Evolutionary conservation across 257 asterid species (phyloP), one percentile per base, ranked within the genome.

Genomic region (Nicotiana knightiana): DNA sequence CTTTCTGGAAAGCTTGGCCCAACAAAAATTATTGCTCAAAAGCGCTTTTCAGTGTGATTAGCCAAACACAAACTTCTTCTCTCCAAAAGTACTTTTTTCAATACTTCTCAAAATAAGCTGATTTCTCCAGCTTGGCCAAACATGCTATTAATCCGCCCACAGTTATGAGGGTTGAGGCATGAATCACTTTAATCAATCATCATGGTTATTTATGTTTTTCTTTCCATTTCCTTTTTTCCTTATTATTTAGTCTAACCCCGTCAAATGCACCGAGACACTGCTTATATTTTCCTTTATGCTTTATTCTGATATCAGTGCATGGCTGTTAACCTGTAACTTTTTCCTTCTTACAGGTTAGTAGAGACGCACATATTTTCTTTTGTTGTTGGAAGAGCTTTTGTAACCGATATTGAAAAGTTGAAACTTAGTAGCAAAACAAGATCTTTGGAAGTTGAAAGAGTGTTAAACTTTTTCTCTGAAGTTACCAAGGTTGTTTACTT

Each of bases 371-470:
- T 93, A 87, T 96, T 94, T 89, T 94, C 97, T 79, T 96, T 96
- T 89, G 98, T 94, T 86, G 94, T 94, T 86, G 99, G 98, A 81
- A 93, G 99, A 92, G 98, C 98, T 81, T 91, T 96, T 86, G 99
- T 96, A 81, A 88, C 96, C n/a, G 99, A 96, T 90, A 89, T 96
- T 83, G 99, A 96, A 84, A 96, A 94, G 90, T 86, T 96, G 94
- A 96, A 94, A 94, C 89, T 93, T 66, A 90, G 97, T 92, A 93
- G 98, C 89, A 93, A 92, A 90, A 88, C 90, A 85, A 93, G 98
- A 89, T 86, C 91, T 54, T 85, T 96, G 93, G 98, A 94, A 86
- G 97, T 93, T 84, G 97, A 87, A 87, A 94, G 89, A 93, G 97
- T 94, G 85, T 84, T 96, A 81, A 71, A 21, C 21, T 93, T 94